These are phyloP conservation scores for Podospora fimiseda DNA, from an alignment of 495 filamentous ascomycete species.

Conservation along the genomic window DNA sequence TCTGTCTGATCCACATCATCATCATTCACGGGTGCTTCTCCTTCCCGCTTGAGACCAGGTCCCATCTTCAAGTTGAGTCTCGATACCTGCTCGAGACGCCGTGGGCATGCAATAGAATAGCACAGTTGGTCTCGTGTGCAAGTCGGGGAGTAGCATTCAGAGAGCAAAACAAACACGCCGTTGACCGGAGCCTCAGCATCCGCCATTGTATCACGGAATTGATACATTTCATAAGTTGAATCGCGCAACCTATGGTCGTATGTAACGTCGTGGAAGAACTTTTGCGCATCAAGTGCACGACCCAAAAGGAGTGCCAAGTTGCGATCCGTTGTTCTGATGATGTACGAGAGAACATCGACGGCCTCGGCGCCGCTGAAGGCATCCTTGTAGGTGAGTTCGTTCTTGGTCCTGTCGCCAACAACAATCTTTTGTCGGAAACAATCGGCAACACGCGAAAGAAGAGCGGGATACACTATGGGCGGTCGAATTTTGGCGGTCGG, in stretches of 20 bases:
- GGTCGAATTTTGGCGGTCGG: conserved; percentile 50
- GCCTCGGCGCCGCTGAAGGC: conserved; percentile 92
- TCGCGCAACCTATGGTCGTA: conserved; percentile 95
- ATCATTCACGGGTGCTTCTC: conserved; percentile 67
- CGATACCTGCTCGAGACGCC: conserved; percentile 90
- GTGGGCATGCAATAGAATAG: conserved; percentile 96
- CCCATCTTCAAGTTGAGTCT: conserved; percentile 87
- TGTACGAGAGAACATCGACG: conserved; percentile 87
- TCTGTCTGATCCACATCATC: conserved; percentile 83
- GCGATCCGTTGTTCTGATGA: conserved; percentile 93
- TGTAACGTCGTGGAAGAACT: conserved; percentile 99
- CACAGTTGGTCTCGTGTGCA: conserved; percentile 92
- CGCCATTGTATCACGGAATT: conserved; percentile 88
- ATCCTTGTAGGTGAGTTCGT: conserved; percentile 93
- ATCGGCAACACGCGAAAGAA: conserved; percentile 85
- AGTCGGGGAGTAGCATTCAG: conserved; percentile 97
- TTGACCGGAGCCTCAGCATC: conserved; percentile 81
- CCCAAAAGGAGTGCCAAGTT: conserved; percentile 93
- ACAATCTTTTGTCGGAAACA: conserved; percentile 80
- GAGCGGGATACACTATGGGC: conserved; percentile 85
- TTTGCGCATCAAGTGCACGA: conserved; percentile 91
- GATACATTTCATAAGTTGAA: conserved; percentile 84
- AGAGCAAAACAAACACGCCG: conserved; percentile 91
- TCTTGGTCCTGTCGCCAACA: conserved; percentile 84
- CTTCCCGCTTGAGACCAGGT: conserved; percentile 75